Percentiles rank a stretch among this genome's conserved stretches.
These are phyloP conservation scores for Takashimella tepidaria DNA, from an alignment of 1,284 basidiomycete genomes.

Conservation along the genomic window DNA sequence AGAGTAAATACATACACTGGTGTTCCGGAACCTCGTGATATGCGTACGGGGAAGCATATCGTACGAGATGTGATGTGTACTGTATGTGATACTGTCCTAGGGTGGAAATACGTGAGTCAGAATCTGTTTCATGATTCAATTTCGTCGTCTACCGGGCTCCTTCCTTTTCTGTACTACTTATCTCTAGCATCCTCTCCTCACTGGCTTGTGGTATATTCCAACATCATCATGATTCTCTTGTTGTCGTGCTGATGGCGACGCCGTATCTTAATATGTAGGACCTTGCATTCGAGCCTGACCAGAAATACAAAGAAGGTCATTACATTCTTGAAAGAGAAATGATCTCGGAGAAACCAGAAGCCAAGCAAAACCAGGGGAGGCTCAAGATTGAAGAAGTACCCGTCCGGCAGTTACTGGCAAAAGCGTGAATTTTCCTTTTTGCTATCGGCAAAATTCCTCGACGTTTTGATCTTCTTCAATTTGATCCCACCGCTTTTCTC, in stretches of 20 bases:
- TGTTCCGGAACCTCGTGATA: conserved; percentile 80
- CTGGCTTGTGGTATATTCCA: too few relatives aligned
- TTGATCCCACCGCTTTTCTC: too few relatives aligned
- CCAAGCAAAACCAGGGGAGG: conserved; percentile 15
- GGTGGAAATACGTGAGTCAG: conserved; percentile 92
- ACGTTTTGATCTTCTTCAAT: too few relatives aligned
- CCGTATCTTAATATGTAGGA: conserved; percentile 56
- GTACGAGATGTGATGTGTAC: conserved; percentile 90
- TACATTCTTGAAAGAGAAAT: conserved; percentile 92
- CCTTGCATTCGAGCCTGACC: conserved; percentile 76
- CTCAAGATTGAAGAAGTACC: conserved; percentile 34
- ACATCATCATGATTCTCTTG: too few relatives aligned
- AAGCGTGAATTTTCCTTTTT: too few relatives aligned
- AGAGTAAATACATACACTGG: conserved; percentile 87
- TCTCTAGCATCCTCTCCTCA: not conserved
- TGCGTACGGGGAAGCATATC: conserved; percentile 95
- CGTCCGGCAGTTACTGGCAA: conserved; percentile 12
- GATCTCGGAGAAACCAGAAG: conserved; percentile 51
- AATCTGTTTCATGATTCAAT: not conserved
- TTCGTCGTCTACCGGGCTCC: not conserved
- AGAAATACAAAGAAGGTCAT: conserved; percentile 98
- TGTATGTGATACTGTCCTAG: conserved; percentile 78
- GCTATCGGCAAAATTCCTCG: too few relatives aligned
- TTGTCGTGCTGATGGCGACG: not conserved
- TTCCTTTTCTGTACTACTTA: conserved; percentile 10